Conservation (phyloP, 306 rosid species). For the Nissolia schottii region DNA sequence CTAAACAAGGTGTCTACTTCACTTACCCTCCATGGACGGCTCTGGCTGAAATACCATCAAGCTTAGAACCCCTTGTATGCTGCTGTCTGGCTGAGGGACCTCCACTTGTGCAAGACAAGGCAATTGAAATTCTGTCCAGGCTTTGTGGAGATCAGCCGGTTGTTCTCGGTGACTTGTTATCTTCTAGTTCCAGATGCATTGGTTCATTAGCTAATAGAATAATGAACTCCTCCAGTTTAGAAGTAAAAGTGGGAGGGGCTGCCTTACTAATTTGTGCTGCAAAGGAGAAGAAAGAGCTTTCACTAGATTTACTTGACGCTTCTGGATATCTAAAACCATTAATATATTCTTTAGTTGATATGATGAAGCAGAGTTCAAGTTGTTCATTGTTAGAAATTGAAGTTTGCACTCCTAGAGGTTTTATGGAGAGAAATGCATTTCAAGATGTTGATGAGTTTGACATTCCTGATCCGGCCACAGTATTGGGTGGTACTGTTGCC, state of each 20-base stretch:
- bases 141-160: constrained; percentile 74
- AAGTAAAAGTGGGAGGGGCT: constrained; percentile 80
- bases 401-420: constrained; percentile 57
- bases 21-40: constrained; percentile 60
- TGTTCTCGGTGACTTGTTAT: constrained; percentile 62
- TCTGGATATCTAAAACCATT: constrained; percentile 60
- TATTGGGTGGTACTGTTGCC: constrained; percentile 71
- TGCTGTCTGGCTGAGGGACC: constrained; percentile 90
- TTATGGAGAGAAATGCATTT: constrained; percentile 65
- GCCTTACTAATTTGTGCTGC: constrained; percentile 75
- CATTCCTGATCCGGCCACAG: constrained; percentile 60
- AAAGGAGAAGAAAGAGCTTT: constrained; percentile 65
- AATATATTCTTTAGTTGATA: constrained; percentile 66
- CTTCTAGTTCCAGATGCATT: constrained; percentile 52
- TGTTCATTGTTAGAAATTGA: constrained; percentile 56
- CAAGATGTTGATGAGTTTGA: constrained; percentile 65
- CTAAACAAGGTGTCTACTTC: constrained; percentile 57
- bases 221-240: constrained; percentile 69
- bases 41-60: constrained; percentile 63
- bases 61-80: constrained; percentile 64
- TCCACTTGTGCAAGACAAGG: constrained; percentile 74
- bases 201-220: constrained; percentile 73
- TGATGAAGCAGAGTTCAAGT: constrained; percentile 58
- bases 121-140: constrained; percentile 80
- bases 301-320: constrained; percentile 63